Conservation (phyloP, 805 yeast genomes). For the Clavispora carvajalis region DNA sequence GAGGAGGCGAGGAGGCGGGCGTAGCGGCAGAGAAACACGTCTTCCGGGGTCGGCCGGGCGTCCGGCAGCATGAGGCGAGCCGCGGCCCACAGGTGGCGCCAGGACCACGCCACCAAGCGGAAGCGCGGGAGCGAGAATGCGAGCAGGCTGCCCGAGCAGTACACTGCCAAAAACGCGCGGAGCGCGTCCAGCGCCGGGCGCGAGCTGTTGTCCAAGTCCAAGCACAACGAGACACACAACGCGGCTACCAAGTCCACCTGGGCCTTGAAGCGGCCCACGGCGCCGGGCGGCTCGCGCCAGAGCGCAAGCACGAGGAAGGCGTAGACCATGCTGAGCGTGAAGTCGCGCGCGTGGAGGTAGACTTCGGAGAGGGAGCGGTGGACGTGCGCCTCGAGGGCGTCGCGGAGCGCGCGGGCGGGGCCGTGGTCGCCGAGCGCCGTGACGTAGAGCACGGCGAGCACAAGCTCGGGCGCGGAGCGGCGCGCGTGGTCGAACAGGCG, state of each 20-base stretch:
- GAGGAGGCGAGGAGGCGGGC: slow-evolving; percentile 44
- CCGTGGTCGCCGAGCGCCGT: slow-evolving; percentile 41
- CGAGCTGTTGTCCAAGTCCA: slow-evolving; percentile 38
- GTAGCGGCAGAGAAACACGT: slow-evolving; percentile 40
- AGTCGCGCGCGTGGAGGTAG: slow-evolving; percentile 37
- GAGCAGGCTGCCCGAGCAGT: slow-evolving; percentile 46
- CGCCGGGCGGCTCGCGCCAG: slow-evolving; percentile 51
- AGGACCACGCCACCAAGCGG: slow-evolving; percentile 45
- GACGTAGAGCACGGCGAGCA: slow-evolving; percentile 41
- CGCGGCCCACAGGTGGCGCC: slow-evolving; percentile 35
- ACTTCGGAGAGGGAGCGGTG: slow-evolving; percentile 42
- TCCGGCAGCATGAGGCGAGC: slow-evolving; percentile 10
- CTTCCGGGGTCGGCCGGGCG: slow-evolving; percentile 27
- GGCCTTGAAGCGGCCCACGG: slow-evolving; percentile 49
- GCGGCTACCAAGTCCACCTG: slow-evolving; percentile 46
- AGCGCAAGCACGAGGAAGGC: slow-evolving; percentile 41
- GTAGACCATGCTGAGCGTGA: slow-evolving; percentile 38
- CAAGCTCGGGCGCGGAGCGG: slow-evolving; percentile 38
- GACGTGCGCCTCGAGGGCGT: slow-evolving; percentile 37
- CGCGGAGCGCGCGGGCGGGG: slow-evolving; percentile 12
- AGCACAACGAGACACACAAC: slow-evolving; percentile 40
- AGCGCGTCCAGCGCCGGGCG: slow-evolving; percentile 25
- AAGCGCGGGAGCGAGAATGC: slow-evolving; percentile 48
- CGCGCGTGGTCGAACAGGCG: slow-evolving; percentile 32
- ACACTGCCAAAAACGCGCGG: slow-evolving; percentile 43